Evolutionary conservation across 768 basidiomycete species (phyloP), one percentile per base, ranked within the genome.

Genomic region (Lyophyllum decastes): DNA sequence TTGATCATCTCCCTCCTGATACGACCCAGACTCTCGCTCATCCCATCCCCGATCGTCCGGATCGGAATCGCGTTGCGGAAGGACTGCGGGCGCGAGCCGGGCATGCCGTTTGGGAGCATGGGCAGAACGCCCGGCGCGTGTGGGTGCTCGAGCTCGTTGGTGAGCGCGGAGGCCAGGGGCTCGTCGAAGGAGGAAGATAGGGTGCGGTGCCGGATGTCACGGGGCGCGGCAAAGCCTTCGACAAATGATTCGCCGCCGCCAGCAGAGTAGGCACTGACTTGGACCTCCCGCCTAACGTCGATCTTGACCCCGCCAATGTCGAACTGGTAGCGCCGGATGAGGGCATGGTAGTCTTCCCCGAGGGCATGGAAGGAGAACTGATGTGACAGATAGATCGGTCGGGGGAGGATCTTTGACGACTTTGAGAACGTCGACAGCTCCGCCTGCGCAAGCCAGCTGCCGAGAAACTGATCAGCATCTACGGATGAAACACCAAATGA

Each of bases 361-460:
- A 94, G 79, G 1, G 85, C 80, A 63, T 84, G 81, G 76, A 96
- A 96, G 11, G 86, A 78, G 68, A 96, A 92, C 59, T 95, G 92
- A 62, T 93, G 90, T 0, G 87, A 84, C 17, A 92, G 85, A 70
- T 96, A 96, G 27, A 97, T 79, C 0, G 90, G 79, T 0, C 86
- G 81, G 6, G 93, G 90, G 0, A 91, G 79, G 34, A 92, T 76
- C 1, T 71, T 76, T 0, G 79, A 75, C 1, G 86, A 83, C 4
- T 73, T 76, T 1, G 89, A 85, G 66, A 71, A 84, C 0, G 92
- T 93, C 49, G 89, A 89, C 4, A 96, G 81, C 68, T 97, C 95
- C 0, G 92, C 93, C 43, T 88, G 84, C 0, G 92, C 81, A 4
- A 95, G 80, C 72, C 82, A 87, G 61, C 88, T 92, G 14, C 17